phyloP scores from a whole-genome alignment of 2,329 filamentous ascomycete species.

The Colletotrichum sp. region DNA sequence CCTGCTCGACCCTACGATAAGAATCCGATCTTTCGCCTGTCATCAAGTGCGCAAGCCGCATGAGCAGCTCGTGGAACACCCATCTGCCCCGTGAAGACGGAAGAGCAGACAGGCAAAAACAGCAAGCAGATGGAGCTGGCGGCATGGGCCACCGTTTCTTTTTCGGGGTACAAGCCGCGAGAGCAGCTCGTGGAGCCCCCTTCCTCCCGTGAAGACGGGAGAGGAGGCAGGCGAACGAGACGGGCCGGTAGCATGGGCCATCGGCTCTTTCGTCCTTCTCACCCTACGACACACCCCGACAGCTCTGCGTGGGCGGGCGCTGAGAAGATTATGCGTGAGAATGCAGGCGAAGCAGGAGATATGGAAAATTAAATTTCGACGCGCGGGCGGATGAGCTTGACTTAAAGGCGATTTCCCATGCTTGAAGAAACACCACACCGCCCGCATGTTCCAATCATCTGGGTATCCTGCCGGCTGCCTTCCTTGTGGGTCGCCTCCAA shows the following conservation, averaged over 20 bases:
- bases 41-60: background rate
- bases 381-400: background rate
- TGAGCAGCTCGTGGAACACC: background rate
- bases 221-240: background rate
- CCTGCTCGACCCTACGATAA: too few relatives aligned
- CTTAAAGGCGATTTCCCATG: background rate
- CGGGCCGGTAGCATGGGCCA: background rate
- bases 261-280: background rate
- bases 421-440: background rate
- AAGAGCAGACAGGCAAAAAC: background rate
- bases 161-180: too few relatives aligned
- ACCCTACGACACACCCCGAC: background rate
- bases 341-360: background rate
- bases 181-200: too few relatives aligned
- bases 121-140: too few relatives aligned
- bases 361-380: background rate
- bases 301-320: background rate
- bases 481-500: background rate
- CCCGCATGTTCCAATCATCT: background rate
- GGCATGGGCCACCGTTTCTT: too few relatives aligned
- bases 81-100: background rate
- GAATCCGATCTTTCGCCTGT: background rate
- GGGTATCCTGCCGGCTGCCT: background rate
- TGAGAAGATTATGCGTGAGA: background rate
- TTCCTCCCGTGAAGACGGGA: too few relatives aligned